Base-by-base conservation (phyloP, 305 asterid genomes). In the Andrographis paniculata region DNA sequence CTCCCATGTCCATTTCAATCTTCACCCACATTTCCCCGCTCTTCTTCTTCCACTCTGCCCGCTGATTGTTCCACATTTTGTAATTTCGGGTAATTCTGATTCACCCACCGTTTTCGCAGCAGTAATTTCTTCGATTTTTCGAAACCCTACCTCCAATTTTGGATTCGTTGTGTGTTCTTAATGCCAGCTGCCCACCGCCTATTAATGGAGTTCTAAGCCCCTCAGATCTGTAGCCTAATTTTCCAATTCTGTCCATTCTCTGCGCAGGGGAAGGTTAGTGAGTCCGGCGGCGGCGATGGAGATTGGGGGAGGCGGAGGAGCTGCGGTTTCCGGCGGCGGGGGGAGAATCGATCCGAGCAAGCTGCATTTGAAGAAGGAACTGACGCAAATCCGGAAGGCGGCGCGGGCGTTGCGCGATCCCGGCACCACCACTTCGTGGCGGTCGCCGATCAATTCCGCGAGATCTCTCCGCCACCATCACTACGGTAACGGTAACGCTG, bases 401-500 rank as follows among this genome's bases (percentile, higher is more conserved):
- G 83, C 95, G 42, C 68, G 84, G 18, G 84, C 62, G 51, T 64
- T 85, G 3, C 69, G 85, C 59, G 97, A 91, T 70, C 99, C 99
- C 30, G 96, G 95, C n/a, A 91, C 99, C 48, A 74, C 87, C 38
- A 78, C 94, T 6, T 70, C 96, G 13, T 82, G 94, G 96, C 75
- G 87, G 66, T 80, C 95, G 3, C 95, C 92, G 16, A 54, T 71
- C 6, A 72, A 64, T 58, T 74, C 94, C 6, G 76, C 87, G 14
- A 77, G 94, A 86, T 86, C 99, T 51, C 73, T 76, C 4, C 70
- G 77, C 9, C 75, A 75, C 55, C 84, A 80, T 59, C 92, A 83
- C 48, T 70, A 66, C 58, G n/a, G 45, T 62, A 60, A 50, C 41
- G 79, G 68, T 72, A 68, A 61, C 38, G 56, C 22, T 18, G 13